Conservation (phyloP, 768 basidiomycete species). For the Tulasnella sp. region DNA sequence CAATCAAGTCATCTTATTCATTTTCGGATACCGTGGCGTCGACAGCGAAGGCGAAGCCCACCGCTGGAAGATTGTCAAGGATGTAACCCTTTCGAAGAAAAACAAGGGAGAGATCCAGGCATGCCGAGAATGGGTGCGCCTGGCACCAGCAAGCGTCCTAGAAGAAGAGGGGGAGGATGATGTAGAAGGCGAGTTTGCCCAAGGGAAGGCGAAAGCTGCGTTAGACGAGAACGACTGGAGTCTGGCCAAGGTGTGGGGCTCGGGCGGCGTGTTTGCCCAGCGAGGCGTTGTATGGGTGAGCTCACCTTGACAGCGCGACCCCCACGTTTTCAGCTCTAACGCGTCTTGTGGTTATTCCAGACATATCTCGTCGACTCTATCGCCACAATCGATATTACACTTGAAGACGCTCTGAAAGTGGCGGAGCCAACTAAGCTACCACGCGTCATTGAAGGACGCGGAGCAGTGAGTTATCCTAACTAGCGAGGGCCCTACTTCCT, state of each 20-base stretch:
- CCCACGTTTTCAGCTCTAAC: neutral
- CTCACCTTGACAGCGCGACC: neutral
- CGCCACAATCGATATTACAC: conserved; percentile 15
- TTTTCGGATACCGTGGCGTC: conserved; percentile 2
- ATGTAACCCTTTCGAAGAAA: conserved; percentile 1
- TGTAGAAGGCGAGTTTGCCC: neutral
- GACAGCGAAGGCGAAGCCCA: neutral
- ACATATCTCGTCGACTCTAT: neutral
- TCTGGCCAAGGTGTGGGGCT: conserved; percentile 23
- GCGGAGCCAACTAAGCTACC: conserved; percentile 7
- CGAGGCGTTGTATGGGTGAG: conserved; percentile 18
- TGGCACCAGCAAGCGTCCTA: neutral
- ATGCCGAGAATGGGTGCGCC: neutral
- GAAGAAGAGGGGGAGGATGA: neutral
- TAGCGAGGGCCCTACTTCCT: neutral
- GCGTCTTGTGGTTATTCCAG: neutral
- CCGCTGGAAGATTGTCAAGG: conserved; percentile 21
- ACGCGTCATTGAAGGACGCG: neutral
- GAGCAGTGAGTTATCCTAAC: conserved; percentile 15
- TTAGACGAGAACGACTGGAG: conserved; percentile 26
- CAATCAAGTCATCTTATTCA: conserved; percentile 18
- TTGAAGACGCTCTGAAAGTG: neutral
- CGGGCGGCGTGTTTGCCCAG: conserved; percentile 15
- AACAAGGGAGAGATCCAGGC: conserved; percentile 8
- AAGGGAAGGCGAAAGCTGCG: neutral